These are phyloP conservation scores for Domatiomyces catenatus DNA, from an alignment of 2,329 filamentous ascomycete genomes.

Conservation along the genomic window DNA sequence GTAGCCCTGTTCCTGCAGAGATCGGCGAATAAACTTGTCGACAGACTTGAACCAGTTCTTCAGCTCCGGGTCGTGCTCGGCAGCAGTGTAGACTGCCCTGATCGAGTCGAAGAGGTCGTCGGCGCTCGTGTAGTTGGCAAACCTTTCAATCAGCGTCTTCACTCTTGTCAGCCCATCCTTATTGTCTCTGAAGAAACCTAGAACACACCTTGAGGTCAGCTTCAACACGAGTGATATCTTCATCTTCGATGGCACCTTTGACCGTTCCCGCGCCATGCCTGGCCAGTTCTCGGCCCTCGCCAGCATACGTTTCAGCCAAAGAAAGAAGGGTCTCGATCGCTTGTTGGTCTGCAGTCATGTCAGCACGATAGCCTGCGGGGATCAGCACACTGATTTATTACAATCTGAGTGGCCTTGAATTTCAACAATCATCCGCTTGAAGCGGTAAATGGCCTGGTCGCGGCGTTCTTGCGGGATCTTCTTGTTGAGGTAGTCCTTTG, in stretches of 20 bases:
- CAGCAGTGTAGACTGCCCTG: conserved; percentile 70
- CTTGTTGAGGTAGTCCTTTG: conserved; percentile 60
- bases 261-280: conserved; percentile 52
- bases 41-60: conserved; percentile 76
- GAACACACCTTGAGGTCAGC: conserved; percentile 54
- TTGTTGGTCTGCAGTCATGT: conserved; percentile 45
- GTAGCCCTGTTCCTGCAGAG: conserved; percentile 77
- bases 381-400: conserved; percentile 24
- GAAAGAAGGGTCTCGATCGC: conserved; percentile 78
- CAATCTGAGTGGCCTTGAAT: conserved; percentile 90
- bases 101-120: conserved; percentile 76
- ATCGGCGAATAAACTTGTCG: conserved; percentile 63
- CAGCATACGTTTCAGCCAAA: conserved; percentile 70
- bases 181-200: conserved; percentile 25
- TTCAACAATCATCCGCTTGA: conserved; percentile 97
- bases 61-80: conserved; percentile 72
- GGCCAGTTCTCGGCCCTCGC: conserved; percentile 53
- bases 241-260: conserved; percentile 53
- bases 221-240: conserved; percentile 56
- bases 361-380: conserved; percentile 18
- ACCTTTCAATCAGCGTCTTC: conserved; percentile 77
- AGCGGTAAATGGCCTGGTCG: conserved; percentile 75
- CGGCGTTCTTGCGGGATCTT: conserved; percentile 90
- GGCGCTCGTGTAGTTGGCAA: conserved; percentile 83
- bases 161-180: conserved; percentile 36